Percentiles rank a stretch among this genome's conserved stretches.
These are phyloP conservation scores for Neurospora sublineolata DNA, from an alignment of 495 filamentous ascomycete genomes.

Conservation along the genomic window DNA sequence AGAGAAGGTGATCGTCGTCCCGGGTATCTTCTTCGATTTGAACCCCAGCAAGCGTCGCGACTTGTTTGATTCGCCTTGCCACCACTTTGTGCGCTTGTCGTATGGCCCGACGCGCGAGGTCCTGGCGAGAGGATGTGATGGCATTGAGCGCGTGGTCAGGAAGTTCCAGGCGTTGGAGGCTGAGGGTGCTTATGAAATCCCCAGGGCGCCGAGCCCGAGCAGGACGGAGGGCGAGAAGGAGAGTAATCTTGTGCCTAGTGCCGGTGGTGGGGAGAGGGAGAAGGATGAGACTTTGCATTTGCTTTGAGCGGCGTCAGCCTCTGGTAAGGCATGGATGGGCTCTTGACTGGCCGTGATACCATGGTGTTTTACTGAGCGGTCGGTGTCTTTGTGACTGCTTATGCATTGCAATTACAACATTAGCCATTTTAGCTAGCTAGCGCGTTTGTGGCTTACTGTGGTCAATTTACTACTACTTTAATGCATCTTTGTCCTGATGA, in stretches of 20 bases:
- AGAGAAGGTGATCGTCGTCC: conserved; percentile 91
- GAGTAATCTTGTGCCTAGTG: neutral
- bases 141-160: conserved; percentile 67
- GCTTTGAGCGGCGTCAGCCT: neutral
- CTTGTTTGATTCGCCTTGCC: conserved; percentile 88
- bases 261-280: neutral
- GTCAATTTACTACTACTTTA: neutral
- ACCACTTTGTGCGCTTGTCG: conserved; percentile 85
- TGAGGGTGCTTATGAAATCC: neutral
- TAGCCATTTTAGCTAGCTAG: neutral
- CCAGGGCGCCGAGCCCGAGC: neutral
- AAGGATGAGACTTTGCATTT: neutral
- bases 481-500: neutral
- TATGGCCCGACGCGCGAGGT: conserved; percentile 89
- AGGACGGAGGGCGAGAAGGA: neutral
- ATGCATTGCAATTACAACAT: neutral
- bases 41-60: conserved; percentile 85
- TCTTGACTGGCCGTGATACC: neutral
- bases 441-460: neutral
- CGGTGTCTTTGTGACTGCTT: neutral
- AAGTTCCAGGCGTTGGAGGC: neutral
- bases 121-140: conserved; percentile 72
- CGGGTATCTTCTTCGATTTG: conserved; percentile 85
- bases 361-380: neutral
- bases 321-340: neutral